Percentiles rank a stretch among this genome's conserved stretches.
These are phyloP conservation scores for Schrenkiella parvula DNA, from an alignment of 345 rosid species.

Conservation along the genomic window DNA sequence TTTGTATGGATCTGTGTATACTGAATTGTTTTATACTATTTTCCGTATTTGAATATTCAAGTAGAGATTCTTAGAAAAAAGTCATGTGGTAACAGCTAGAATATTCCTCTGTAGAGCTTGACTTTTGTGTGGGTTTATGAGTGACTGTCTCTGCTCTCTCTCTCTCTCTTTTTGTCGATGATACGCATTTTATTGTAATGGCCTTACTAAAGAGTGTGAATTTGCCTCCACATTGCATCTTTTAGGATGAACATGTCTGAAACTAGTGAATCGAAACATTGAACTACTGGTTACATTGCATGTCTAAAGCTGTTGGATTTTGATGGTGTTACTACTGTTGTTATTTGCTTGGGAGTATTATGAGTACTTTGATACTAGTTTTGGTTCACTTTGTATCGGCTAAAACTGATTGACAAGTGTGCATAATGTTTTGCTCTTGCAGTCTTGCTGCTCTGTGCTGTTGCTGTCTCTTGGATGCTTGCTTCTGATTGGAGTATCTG, in stretches of 20 bases:
- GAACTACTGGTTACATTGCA: not conserved
- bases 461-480: constrained; percentile 36
- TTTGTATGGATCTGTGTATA: not conserved
- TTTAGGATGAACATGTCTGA: not conserved
- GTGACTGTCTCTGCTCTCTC: too few relatives aligned
- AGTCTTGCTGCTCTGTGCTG: constrained; percentile 48
- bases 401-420: not conserved
- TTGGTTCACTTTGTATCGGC: not conserved
- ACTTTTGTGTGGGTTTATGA: too few relatives aligned
- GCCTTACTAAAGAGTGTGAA: not conserved
- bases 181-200: not conserved
- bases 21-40: constrained; percentile 1
- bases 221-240: not conserved
- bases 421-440: constrained; percentile 1
- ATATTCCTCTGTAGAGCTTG: constrained; percentile 6
- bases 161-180: not conserved
- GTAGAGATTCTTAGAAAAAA: not conserved
- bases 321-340: too few relatives aligned
- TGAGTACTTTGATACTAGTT: too few relatives aligned
- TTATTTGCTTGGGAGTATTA: too few relatives aligned
- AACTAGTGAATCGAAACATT: not conserved
- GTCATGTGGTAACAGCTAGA: not conserved
- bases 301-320: not conserved
- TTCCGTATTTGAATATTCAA: not conserved
- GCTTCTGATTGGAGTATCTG: constrained; percentile 37